Evolutionary conservation across 2,329 filamentous ascomycete species (phyloP), one percentile per base, ranked within the genome.

Genomic region (Cercospora zeae-maydis): DNA sequence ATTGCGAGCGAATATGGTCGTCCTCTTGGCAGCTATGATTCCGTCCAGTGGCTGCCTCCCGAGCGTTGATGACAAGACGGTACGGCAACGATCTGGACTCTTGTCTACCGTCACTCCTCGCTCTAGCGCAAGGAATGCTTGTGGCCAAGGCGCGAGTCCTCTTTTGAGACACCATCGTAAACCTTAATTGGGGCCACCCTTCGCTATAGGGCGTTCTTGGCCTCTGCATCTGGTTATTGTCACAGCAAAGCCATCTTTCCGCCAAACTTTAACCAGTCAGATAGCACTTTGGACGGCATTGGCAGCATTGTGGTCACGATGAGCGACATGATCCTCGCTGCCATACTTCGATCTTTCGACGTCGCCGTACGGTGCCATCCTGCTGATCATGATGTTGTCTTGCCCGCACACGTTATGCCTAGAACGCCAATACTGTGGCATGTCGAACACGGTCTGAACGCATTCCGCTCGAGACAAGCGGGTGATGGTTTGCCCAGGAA

Each of bases 351-450:
- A 31, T 3, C 6, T 6, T 27, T 6, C 24, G 24, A 27, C 55
- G 27, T 45, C 27, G 36, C 24, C 21, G n/a, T 45, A 27, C 37
- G 14, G 39, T 21, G 47, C 21, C 24, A 45, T 45, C 16, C 39
- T 45, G 16, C 16, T n/a, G 31, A 8, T 37, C 27, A 21, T 39
- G 55, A 36, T 58, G 55, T n/a, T 27, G 37, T 37, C 45, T 45
- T 11, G 39, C 39, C 42, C 30, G 24, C 24, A 6, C 3, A 27
- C 24, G 27, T 10, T 24, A 31, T 47, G 60, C 62, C 65, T 63
- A 63, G 54, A 21, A 53, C 55, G 65, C 65, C 65, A 67, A 67
- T 58, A 55, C 47, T 37, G 59, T 59, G 37, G 62, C 55, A 47
- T 51, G 47, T 42, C 31, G 37, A 47, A 37, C 13, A 42, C 36